phyloP scores from a whole-genome alignment of 768 basidiomycete species.

The Boletus reticuloceps region DNA sequence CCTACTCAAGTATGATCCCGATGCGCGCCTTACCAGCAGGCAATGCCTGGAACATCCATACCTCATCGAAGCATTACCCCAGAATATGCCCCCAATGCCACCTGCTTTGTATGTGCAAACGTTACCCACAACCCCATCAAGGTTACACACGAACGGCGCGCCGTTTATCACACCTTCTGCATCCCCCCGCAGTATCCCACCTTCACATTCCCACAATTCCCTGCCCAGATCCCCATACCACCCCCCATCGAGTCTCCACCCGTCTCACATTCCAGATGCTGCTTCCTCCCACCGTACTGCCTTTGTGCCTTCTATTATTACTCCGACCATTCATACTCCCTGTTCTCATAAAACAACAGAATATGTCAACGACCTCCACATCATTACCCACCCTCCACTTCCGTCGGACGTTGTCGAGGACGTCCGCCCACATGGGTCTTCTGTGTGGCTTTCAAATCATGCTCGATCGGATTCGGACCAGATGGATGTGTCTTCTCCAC shows the following conservation, averaged over 20 bases:
- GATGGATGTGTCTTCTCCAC: slow-evolving; percentile 61
- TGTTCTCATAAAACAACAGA: slow-evolving; percentile 35
- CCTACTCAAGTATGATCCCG: slow-evolving; percentile 90
- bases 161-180: slow-evolving; percentile 39
- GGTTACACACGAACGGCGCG: slow-evolving; percentile 35
- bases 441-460: slow-evolving; percentile 30
- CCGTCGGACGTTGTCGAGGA: slow-evolving; percentile 30
- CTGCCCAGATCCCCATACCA: slow-evolving; percentile 38
- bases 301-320: slow-evolving; percentile 43
- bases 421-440: slow-evolving; percentile 21
- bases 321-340: slow-evolving; percentile 30
- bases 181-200: slow-evolving; percentile 44
- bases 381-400: slow-evolving; percentile 35
- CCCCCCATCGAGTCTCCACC: slow-evolving; percentile 36
- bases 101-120: slow-evolving; percentile 45
- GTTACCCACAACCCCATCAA: slow-evolving; percentile 35
- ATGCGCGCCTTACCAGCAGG: slow-evolving; percentile 76
- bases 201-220: slow-evolving; percentile 50
- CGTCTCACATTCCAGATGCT: slow-evolving; percentile 43
- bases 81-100: slow-evolving; percentile 64
- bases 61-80: slow-evolving; percentile 72
- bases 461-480: slow-evolving; percentile 30
- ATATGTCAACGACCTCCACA: slow-evolving; percentile 30
- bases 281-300: slow-evolving; percentile 52
- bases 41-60: slow-evolving; percentile 90